A percentile compares a stretch with the other conserved stretches of the same genome.
Conservation (phyloP, 2,329 filamentous ascomycete species). For the Neonectria ditissima region DNA sequence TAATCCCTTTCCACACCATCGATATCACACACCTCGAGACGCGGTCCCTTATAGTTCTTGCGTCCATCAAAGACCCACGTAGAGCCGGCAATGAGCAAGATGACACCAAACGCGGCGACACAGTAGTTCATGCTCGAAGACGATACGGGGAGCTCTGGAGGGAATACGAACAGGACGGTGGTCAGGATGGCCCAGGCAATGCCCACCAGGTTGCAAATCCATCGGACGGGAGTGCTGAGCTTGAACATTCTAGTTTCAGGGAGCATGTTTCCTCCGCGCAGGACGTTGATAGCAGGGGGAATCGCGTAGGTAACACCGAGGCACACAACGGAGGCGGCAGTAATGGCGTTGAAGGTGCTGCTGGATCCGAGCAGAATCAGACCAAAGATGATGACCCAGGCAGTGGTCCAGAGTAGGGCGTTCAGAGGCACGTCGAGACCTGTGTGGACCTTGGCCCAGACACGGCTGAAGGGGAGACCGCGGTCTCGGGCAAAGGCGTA, state of each 20-base stretch:
- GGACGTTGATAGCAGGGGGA: slow-evolving; percentile 75
- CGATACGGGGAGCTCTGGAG: slow-evolving; percentile 73
- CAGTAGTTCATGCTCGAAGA: slow-evolving; percentile 75
- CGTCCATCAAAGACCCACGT: slow-evolving; percentile 63
- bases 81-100: slow-evolving; percentile 56
- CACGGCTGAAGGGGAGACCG: slow-evolving; percentile 72
- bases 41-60: slow-evolving; percentile 59
- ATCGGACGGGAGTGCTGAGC: slow-evolving; percentile 51
- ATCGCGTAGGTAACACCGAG: slow-evolving; percentile 81
- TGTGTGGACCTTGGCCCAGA: slow-evolving; percentile 72
- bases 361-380: slow-evolving; percentile 76
- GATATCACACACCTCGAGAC: slow-evolving; percentile 36
- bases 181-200: slow-evolving; percentile 76
- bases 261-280: slow-evolving; percentile 74
- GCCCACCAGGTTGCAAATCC: slow-evolving; percentile 58
- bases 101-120: slow-evolving; percentile 61
- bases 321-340: slow-evolving; percentile 78
- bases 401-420: slow-evolving; percentile 70
- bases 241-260: slow-evolving; percentile 61
- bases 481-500: slow-evolving; percentile 75
- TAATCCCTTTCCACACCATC: slow-evolving; percentile 19
- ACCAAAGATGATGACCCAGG: slow-evolving; percentile 75
- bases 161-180: slow-evolving; percentile 81
- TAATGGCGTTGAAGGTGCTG: slow-evolving; percentile 78
- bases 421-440: slow-evolving; percentile 75